A percentile compares a stretch with the other conserved stretches of the same genome.
These are phyloP conservation scores for Pichia sp. DNA, from an alignment of 1,139 yeast species.

Conservation along the genomic window DNA sequence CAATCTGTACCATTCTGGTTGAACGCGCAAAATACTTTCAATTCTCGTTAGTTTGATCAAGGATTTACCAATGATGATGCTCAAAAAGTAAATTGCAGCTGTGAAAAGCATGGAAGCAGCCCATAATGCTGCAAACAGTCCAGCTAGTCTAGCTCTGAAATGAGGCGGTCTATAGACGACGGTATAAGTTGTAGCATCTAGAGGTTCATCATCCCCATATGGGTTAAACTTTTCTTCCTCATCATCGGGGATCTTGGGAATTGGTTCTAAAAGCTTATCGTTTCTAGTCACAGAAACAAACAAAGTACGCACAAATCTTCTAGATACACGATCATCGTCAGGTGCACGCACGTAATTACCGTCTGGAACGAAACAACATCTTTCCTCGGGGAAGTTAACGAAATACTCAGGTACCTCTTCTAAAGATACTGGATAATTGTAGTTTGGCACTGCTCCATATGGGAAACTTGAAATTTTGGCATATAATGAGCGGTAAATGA, in stretches of 20 bases:
- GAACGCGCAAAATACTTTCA: background rate
- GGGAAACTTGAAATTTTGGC: constrained; percentile 33
- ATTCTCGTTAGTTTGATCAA: constrained; percentile 7
- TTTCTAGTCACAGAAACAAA: constrained; percentile 81
- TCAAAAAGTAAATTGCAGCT: constrained; percentile 21
- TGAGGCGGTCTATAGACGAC: constrained; percentile 85
- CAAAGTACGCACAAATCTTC: constrained; percentile 53
- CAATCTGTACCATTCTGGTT: constrained; percentile 2
- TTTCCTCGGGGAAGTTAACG: constrained; percentile 31
- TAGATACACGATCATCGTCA: constrained; percentile 64
- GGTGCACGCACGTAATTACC: constrained; percentile 88
- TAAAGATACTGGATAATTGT: constrained; percentile 46
- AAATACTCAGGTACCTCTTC: constrained; percentile 42
- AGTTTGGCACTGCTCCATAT: constrained; percentile 54
- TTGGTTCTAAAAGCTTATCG: constrained; percentile 52
- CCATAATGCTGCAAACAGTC: constrained; percentile 61
- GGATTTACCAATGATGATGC: constrained; percentile 8
- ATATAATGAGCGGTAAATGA: constrained; percentile 46
- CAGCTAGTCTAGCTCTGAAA: constrained; percentile 53
- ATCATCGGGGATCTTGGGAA: constrained; percentile 29
- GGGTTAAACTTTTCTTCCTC: constrained; percentile 35
- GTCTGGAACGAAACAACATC: constrained; percentile 61
- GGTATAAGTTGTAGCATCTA: constrained; percentile 49
- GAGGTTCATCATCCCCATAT: constrained; percentile 49
- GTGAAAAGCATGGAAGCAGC: constrained; percentile 52